phyloP scores from a whole-genome alignment of 2,329 filamentous ascomycete genomes.

The Plectosphaerella sp. region DNA sequence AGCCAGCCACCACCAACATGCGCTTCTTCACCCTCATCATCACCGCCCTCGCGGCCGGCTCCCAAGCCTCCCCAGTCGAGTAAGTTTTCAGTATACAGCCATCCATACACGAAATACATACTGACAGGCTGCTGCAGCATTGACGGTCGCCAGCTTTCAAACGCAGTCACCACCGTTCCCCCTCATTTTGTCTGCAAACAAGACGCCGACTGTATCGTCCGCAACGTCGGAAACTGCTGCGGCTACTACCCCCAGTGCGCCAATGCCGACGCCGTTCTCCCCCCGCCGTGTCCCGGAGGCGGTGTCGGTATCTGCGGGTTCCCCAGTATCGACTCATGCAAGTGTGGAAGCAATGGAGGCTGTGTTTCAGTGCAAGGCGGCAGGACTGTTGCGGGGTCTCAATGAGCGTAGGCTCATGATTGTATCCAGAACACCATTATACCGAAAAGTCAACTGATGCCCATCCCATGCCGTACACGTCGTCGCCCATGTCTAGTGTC shows the following conservation, averaged over 20 bases:
- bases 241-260: slow-evolving; percentile 9
- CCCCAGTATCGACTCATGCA: slow-evolving; percentile 5
- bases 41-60: not conserved
- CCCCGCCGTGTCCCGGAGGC: slow-evolving; percentile 5
- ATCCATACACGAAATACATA: not conserved
- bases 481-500: slow-evolving; percentile 16
- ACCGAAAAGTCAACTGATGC: not conserved
- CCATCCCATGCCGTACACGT: slow-evolving; percentile 13
- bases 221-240: slow-evolving; percentile 12
- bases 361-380: slow-evolving; percentile 6
- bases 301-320: slow-evolving; percentile 8
- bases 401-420: not conserved
- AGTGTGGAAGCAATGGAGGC: slow-evolving; percentile 5
- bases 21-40: slow-evolving; percentile 6
- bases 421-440: not conserved
- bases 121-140: not conserved
- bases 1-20: not conserved
- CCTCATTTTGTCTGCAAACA: not conserved
- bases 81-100: slow-evolving; percentile 16
- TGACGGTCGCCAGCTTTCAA: not conserved
- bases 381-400: not conserved
- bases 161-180: not conserved
- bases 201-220: slow-evolving; percentile 6
- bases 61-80: not conserved
- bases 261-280: slow-evolving; percentile 4